phyloP scores from a whole-genome alignment of 2,329 filamentous ascomycete genomes.

The Claviceps humidiphila region DNA sequence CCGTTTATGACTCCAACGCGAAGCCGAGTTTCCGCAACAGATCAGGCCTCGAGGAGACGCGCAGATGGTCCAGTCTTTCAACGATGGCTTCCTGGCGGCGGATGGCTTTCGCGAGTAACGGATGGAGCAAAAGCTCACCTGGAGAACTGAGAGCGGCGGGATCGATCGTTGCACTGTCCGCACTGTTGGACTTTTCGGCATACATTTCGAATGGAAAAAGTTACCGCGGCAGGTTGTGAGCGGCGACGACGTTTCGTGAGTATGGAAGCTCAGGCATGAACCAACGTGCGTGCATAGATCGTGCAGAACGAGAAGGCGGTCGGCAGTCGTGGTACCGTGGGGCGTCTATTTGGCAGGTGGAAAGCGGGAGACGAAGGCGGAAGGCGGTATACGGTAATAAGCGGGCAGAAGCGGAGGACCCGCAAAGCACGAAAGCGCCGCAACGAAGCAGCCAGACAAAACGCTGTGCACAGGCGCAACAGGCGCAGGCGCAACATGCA shows the following conservation, averaged over 20 bases:
- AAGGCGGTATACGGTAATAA: neutral
- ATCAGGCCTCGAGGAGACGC: neutral
- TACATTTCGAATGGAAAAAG: conserved; percentile 21
- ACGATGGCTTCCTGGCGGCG: neutral
- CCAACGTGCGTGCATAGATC: conserved; percentile 15
- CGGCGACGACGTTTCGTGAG: conserved; percentile 45
- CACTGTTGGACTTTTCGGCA: conserved; percentile 46
- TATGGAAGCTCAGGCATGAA: conserved; percentile 26
- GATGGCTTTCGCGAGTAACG: neutral
- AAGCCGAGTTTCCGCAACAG: neutral
- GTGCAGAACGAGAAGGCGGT: neutral
- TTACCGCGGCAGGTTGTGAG: conserved; percentile 13
- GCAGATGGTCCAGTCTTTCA: neutral
- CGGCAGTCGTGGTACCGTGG: neutral
- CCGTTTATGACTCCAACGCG: neutral
- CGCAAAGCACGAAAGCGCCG: neutral
- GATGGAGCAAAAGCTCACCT: conserved; percentile 37
- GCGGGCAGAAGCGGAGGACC: neutral
- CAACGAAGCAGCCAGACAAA: neutral
- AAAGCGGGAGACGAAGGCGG: neutral
- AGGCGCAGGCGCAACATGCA: neutral
- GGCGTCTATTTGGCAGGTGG: neutral
- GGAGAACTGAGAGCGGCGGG: conserved; percentile 72
- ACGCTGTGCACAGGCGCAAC: neutral
- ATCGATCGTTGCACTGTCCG: conserved; percentile 82